Evolutionary conservation across 2,329 filamentous ascomycete genomes (phyloP).

Genomic region (Magnaporthiopsis incrustans): DNA sequence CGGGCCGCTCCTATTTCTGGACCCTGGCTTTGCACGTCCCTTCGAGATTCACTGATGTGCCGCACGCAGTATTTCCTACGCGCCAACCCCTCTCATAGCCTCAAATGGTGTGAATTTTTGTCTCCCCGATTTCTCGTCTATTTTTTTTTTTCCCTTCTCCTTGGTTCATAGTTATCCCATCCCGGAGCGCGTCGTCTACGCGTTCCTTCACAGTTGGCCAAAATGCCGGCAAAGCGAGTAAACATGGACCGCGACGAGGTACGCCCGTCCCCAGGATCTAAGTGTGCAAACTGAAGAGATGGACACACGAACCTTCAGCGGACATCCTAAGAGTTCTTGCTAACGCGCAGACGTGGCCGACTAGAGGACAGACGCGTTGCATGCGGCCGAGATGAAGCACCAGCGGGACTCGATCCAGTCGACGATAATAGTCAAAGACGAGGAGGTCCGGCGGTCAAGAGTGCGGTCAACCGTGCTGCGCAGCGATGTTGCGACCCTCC

Average conservation of each 20-base stretch:
- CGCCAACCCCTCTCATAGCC: neutral
- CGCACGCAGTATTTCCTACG: neutral
- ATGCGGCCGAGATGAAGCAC: slow-evolving; percentile 62
- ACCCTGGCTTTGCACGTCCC: neutral
- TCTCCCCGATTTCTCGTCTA: neutral
- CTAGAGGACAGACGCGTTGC: slow-evolving; percentile 37
- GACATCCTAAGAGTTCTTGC: neutral
- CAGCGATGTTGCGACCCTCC: slow-evolving; percentile 46
- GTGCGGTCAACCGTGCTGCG: slow-evolving; percentile 36
- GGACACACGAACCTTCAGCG: neutral
- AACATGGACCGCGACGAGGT: slow-evolving; percentile 31
- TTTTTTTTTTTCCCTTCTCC: neutral
- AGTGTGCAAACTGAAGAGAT: neutral
- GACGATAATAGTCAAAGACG: slow-evolving; percentile 63
- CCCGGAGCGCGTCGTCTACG: neutral
- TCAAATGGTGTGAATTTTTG: neutral
- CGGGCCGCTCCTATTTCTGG: too few relatives aligned
- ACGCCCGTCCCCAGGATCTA: slow-evolving; percentile 7
- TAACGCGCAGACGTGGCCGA: neutral
- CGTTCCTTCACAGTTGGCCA: neutral
- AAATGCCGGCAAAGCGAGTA: slow-evolving; percentile 14
- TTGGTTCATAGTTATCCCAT: neutral
- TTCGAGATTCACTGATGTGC: neutral
- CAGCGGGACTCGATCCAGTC: slow-evolving; percentile 56
- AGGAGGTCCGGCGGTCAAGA: slow-evolving; percentile 62